Evolutionary conservation across 805 yeast species (phyloP).

Genomic region (Pichia manshurica): DNA sequence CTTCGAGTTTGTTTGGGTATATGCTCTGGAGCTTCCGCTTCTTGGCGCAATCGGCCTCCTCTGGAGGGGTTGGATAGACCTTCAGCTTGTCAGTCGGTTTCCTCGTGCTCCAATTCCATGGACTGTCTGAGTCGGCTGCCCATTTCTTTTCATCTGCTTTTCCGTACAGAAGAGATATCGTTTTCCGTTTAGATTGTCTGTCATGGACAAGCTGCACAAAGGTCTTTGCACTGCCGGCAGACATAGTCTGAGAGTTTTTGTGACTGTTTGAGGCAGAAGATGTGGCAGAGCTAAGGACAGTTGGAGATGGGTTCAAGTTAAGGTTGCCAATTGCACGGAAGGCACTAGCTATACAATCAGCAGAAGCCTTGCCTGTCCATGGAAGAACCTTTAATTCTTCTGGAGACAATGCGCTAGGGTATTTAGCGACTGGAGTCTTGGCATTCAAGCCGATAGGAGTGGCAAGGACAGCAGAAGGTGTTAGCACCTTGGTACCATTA

Average conservation of each 20-base stretch:
- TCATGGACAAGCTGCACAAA: slow-evolving; percentile 6
- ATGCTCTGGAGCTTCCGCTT: background rate
- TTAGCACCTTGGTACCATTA: slow-evolving; percentile 18
- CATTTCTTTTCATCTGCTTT: background rate
- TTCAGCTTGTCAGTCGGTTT: background rate
- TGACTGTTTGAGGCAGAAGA: background rate
- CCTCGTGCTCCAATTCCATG: background rate
- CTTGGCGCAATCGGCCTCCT: slow-evolving; percentile 20
- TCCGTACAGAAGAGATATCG: background rate
- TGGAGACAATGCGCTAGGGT: background rate
- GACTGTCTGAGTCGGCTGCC: background rate
- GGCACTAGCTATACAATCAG: slow-evolving; percentile 39
- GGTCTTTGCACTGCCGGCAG: background rate
- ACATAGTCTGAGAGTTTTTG: background rate
- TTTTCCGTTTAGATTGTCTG: slow-evolving; percentile 3
- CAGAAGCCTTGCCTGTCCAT: slow-evolving; percentile 39
- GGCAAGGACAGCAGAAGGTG: slow-evolving; percentile 36
- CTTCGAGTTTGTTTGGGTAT: no score
- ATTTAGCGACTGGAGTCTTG: slow-evolving; percentile 26
- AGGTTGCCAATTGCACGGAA: slow-evolving; percentile 26
- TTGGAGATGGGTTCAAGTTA: slow-evolving; percentile 8
- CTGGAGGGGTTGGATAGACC: slow-evolving; percentile 35
- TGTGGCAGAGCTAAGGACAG: background rate
- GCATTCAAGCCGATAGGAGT: slow-evolving; percentile 33
- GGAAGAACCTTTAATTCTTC: background rate